Conservation (phyloP, 2,329 filamentous ascomycete species). For the Pseudogymnoascus sp. region DNA sequence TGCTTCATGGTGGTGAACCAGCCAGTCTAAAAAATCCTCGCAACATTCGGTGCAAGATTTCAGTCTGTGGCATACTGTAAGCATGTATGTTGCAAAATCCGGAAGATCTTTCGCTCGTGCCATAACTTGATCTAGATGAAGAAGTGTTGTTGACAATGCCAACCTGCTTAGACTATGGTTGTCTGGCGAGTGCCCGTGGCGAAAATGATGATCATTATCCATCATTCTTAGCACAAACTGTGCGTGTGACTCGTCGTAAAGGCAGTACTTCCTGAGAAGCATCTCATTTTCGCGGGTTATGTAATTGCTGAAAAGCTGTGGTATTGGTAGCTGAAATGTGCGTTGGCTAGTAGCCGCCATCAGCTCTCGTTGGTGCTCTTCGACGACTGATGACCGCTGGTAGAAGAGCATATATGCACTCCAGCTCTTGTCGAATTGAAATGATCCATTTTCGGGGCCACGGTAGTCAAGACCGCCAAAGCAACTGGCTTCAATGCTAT, state of each 20-base stretch:
- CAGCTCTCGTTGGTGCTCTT: constrained; percentile 43
- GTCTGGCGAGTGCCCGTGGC: constrained; percentile 26
- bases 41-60: constrained; percentile 47
- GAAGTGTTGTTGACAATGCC: constrained; percentile 48
- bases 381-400: constrained; percentile 64
- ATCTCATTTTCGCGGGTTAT: constrained; percentile 66
- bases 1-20: constrained; percentile 44
- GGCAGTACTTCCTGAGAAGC: constrained; percentile 67
- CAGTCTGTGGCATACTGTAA: constrained; percentile 44
- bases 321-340: constrained; percentile 41
- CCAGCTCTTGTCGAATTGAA: constrained; percentile 59
- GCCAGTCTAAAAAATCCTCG: constrained; percentile 53
- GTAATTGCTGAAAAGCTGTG: constrained; percentile 42
- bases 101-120: constrained; percentile 62
- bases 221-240: constrained; percentile 59
- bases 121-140: constrained; percentile 69
- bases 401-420: constrained; percentile 99
- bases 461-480: constrained; percentile 66
- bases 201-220: constrained; percentile 44
- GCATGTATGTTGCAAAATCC: constrained; percentile 50
- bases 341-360: constrained; percentile 29
- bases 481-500: constrained; percentile 64
- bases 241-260: constrained; percentile 67
- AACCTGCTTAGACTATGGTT: constrained; percentile 39
- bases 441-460: constrained; percentile 36